Base-by-base conservation (phyloP, 2,329 filamentous ascomycete genomes). In the Fusarium brevicatenulatum region DNA sequence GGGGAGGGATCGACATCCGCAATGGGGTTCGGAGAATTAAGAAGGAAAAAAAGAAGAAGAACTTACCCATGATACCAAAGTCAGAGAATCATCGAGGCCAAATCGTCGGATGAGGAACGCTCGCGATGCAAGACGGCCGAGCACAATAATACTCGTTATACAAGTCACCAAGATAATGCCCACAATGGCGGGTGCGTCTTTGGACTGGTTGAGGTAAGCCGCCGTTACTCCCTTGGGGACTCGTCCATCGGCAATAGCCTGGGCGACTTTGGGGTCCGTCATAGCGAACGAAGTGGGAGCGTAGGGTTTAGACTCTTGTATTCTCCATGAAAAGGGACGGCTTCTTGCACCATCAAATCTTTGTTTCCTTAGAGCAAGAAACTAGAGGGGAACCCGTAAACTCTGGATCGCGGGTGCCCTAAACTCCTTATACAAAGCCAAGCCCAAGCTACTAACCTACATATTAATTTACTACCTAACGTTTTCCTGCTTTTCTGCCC, bases 1-100 rank as follows among this genome's bases (percentile, higher is more conserved):
- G 47, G 58, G 54, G 53, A 50, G 55, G 32, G 70, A 72, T 72
- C 65, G 32, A 11, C 69, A 32, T n/a, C 34, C 36, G 23, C 18
- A 7, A 67, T 32, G 34, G 53, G 46, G 36, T 16, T 43, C 30
- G 57, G 62, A 60, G 39, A 53, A 21, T 34, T 19, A 47, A 28
- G 25, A 28, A 36, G 34, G 15, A 4, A 15, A 19, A 47, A 3
- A 12, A 11, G 9, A 19, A 63, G 43, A 23, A 40, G 36, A 40
- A 72, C 82, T 58, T 70, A 84, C 82, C 78, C 80, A 73, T 40
- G 80, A 81, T 42, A 78, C 15, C 15, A 82, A 56, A 1, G 83
- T 82, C 42, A 85, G 69, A 5, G 66, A 72, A 74, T 85, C 83
- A 39, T 85, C 83, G 21, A 81, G 46, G 2, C 83, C 83, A 40